These are phyloP conservation scores for Marasmius sp. DNA, from an alignment of 1,284 basidiomycete species.

Conservation along the genomic window DNA sequence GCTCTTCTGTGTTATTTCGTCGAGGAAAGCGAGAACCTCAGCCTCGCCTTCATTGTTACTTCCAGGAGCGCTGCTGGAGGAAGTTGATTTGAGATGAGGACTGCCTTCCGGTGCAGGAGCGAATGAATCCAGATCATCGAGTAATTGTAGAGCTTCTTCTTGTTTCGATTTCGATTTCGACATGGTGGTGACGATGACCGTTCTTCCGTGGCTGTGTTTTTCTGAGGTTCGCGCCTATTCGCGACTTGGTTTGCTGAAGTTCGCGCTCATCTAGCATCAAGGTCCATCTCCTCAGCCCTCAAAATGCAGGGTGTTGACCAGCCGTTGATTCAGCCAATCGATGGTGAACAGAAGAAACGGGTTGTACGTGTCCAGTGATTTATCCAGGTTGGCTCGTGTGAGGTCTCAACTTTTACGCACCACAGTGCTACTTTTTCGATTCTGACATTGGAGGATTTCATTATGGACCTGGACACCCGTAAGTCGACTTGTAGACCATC, in stretches of 20 bases:
- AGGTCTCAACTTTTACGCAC: constrained; percentile 1
- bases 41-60: constrained; percentile 57
- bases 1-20: constrained; percentile 91
- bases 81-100: constrained; percentile 20
- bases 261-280: not conserved
- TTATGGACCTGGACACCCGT: constrained; percentile 94
- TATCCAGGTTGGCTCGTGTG: not conserved
- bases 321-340: constrained; percentile 57
- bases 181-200: constrained; percentile 27
- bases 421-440: constrained; percentile 95
- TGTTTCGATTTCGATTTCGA: constrained; percentile 79
- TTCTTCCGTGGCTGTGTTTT: too few species aligned
- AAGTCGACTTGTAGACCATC: constrained; percentile 26
- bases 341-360: constrained; percentile 82
- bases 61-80: constrained; percentile 20
- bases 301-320: not conserved
- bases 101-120: constrained; percentile 33
- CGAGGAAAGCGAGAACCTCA: constrained; percentile 88
- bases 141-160: constrained; percentile 85
- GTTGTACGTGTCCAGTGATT: constrained; percentile 60
- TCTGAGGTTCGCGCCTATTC: too few species aligned
- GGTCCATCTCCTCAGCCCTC: not conserved
- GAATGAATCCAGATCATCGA: constrained; percentile 87
- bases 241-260: not conserved
- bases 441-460: constrained; percentile 98